A percentile compares a stretch with the other conserved stretches of the same genome.
Conservation (phyloP, 2,329 filamentous ascomycete species). For the Didymella arachidicola region DNA sequence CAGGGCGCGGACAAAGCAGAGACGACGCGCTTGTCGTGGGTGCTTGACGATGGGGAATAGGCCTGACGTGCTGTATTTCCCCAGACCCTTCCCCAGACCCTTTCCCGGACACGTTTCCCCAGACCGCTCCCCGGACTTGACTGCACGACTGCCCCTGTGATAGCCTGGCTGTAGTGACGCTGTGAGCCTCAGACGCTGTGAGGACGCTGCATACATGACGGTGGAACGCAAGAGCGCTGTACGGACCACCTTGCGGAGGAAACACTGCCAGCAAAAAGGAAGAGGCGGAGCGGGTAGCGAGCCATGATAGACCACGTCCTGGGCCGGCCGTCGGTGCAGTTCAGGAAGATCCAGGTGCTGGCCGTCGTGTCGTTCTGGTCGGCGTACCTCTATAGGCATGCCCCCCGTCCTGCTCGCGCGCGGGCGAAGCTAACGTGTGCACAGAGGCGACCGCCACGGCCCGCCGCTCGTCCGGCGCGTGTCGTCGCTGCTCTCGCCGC, state of each 20-base stretch:
- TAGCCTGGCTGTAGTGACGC: neutral
- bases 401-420: constrained; percentile 2
- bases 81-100: neutral
- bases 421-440: constrained; percentile 24
- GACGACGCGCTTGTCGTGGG: constrained; percentile 15
- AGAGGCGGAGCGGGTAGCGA: neutral
- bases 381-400: constrained; percentile 77
- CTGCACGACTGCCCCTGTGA: neutral
- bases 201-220: constrained; percentile 14
- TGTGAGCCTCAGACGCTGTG: neutral
- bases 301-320: constrained; percentile 78
- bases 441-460: constrained; percentile 84
- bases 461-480: constrained; percentile 77
- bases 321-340: constrained; percentile 88
- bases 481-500: constrained; percentile 73
- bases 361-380: constrained; percentile 93
- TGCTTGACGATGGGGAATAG: constrained; percentile 24
- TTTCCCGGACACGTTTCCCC: no score
- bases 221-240: constrained; percentile 3
- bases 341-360: constrained; percentile 90
- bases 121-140: neutral
- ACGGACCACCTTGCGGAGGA: constrained; percentile 11
- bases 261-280: neutral
- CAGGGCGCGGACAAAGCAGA: constrained; percentile 6
- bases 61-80: constrained; percentile 17